Evolutionary conservation across 2,329 filamentous ascomycete genomes (phyloP).

Genomic region (Fusarium sp.): DNA sequence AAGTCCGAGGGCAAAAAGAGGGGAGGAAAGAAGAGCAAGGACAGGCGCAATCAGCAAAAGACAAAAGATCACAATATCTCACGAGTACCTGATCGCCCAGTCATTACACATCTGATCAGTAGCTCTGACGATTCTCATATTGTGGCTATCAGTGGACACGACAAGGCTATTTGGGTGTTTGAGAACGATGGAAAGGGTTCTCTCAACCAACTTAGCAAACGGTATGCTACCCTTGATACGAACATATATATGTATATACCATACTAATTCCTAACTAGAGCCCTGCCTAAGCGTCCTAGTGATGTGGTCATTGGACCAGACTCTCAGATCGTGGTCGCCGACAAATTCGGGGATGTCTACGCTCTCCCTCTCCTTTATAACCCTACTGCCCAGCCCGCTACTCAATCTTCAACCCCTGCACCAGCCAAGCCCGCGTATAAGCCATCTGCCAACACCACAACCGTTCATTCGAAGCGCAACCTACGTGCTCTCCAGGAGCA

Average conservation of each 20-base stretch:
- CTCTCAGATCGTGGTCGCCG: conserved; percentile 81
- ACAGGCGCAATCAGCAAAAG: conserved; percentile 46
- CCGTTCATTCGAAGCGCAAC: conserved; percentile 75
- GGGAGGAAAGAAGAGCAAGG: conserved; percentile 51
- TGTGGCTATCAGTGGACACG: conserved; percentile 86
- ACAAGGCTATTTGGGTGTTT: conserved; percentile 91
- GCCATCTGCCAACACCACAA: conserved; percentile 69
- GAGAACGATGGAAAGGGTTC: conserved; percentile 71
- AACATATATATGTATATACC: background rate
- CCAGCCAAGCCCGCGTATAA: conserved; percentile 53
- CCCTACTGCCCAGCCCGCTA: conserved; percentile 29
- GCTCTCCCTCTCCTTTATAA: conserved; percentile 75
- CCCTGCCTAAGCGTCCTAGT: conserved; percentile 91
- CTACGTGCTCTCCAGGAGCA: conserved; percentile 71
- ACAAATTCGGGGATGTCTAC: conserved; percentile 99
- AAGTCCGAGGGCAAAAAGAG: conserved; percentile 42
- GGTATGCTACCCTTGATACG: conserved; percentile 61
- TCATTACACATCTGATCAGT: conserved; percentile 76
- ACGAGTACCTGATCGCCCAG: conserved; percentile 65
- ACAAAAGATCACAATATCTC: conserved; percentile 44
- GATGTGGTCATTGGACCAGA: conserved; percentile 79
- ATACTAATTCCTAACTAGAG: conserved; percentile 62
- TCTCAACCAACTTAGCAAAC: conserved; percentile 77
- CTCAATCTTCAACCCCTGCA: conserved; percentile 31
- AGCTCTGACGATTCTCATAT: conserved; percentile 76